phyloP scores from a whole-genome alignment of 2,329 filamentous ascomycete genomes.

The Phialophora chinensis region DNA sequence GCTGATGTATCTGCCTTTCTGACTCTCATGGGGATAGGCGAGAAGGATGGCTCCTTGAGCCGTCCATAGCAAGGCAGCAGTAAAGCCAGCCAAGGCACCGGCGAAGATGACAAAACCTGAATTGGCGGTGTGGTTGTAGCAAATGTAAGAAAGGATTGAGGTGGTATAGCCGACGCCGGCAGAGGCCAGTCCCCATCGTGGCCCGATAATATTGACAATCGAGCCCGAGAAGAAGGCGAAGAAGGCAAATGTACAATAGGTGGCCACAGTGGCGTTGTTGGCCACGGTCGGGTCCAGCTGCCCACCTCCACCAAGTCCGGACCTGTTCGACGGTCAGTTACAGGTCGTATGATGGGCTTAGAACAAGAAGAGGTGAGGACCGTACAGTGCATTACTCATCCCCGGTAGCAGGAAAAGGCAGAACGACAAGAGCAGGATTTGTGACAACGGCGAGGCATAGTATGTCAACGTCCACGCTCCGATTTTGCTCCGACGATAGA shows the following conservation, averaged over 20 bases:
- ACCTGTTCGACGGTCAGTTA: conserved; percentile 53
- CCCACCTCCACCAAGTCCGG: conserved; percentile 66
- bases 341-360: no score
- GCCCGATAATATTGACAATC: conserved; percentile 48
- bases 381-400: not conserved
- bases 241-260: conserved; percentile 70
- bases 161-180: conserved; percentile 56
- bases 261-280: conserved; percentile 19
- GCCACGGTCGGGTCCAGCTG: conserved; percentile 49
- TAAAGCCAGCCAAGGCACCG: conserved; percentile 56
- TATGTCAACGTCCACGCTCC: not conserved
- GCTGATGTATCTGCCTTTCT: conserved; percentile 87
- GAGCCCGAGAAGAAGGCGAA: conserved; percentile 67
- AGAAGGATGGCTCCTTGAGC: conserved; percentile 2
- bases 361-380: not conserved
- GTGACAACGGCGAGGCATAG: conserved; percentile 3
- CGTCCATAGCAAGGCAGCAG: conserved; percentile 56
- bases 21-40: conserved; percentile 74
- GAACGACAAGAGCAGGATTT: conserved; percentile 1
- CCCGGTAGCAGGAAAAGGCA: not conserved
- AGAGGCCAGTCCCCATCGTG: conserved; percentile 51
- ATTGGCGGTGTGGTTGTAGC: conserved; percentile 58
- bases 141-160: conserved; percentile 56
- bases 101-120: conserved; percentile 56
- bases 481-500: not conserved